Evolutionary conservation across 2,329 filamentous ascomycete species (phyloP).

Genomic region (Alternaria novae-zelandiae): DNA sequence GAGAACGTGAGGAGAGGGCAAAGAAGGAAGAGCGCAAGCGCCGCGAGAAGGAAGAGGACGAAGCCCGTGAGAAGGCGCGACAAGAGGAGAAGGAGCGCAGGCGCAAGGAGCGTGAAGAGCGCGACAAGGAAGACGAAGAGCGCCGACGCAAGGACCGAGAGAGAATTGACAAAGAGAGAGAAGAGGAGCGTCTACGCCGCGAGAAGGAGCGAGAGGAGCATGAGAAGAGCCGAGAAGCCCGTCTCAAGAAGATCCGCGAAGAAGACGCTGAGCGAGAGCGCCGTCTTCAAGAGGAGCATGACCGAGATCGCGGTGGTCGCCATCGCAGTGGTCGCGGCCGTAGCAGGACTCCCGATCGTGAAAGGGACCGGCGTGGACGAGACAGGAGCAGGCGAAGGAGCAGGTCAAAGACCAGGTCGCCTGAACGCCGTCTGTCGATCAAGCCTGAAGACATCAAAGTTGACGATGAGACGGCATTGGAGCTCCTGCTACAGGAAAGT

Average conservation of each 20-base stretch:
- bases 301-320: conserved; percentile 55
- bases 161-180: conserved; percentile 51
- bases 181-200: conserved; percentile 57
- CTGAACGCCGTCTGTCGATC: conserved; percentile 29
- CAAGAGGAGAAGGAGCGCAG: conserved; percentile 55
- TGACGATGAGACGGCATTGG: conserved; percentile 46
- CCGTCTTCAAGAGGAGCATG: conserved; percentile 57
- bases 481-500: conserved; percentile 45
- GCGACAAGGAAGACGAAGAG: conserved; percentile 40
- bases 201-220: conserved; percentile 51
- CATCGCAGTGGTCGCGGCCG: conserved; percentile 37
- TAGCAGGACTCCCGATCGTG: conserved; percentile 34
- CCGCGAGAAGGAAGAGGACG: conserved; percentile 56
- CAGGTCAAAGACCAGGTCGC: conserved; percentile 30
- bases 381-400: conserved; percentile 32
- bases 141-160: conserved; percentile 40
- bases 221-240: conserved; percentile 54
- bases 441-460: conserved; percentile 47
- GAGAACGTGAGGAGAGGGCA: conserved; percentile 59
- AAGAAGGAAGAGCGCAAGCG: conserved; percentile 63
- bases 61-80: conserved; percentile 53
- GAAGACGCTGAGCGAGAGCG: conserved; percentile 44
- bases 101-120: conserved; percentile 40
- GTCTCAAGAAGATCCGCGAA: conserved; percentile 49
- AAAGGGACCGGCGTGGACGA: conserved; percentile 31